These are phyloP conservation scores for Hevea brasiliensis DNA, from an alignment of 345 rosid genomes.

Conservation along the genomic window DNA sequence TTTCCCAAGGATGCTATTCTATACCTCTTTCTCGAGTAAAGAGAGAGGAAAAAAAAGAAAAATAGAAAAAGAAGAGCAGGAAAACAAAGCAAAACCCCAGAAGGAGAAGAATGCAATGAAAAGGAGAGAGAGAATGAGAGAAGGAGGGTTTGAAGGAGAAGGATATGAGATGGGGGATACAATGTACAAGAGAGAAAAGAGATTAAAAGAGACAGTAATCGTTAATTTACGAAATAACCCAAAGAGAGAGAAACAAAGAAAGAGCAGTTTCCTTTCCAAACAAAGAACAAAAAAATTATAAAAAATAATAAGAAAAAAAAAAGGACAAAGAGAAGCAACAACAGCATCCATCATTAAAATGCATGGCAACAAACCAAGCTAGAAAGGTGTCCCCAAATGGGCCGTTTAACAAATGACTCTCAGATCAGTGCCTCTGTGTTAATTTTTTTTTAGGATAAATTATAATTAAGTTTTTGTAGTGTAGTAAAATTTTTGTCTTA, in stretches of 20 bases:
- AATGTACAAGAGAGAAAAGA: background rate
- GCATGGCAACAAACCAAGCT: constrained; percentile 15
- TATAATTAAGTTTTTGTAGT: no score
- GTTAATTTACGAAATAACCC: constrained; percentile 33
- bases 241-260: constrained; percentile 6
- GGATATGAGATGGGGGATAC: constrained; percentile 13
- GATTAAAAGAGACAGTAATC: constrained; percentile 22
- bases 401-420: constrained; percentile 35
- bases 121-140: background rate
- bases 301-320: background rate
- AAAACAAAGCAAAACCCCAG: constrained; percentile 11
- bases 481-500: no score
- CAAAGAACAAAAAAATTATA: constrained; percentile 9
- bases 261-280: constrained; percentile 15
- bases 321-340: background rate
- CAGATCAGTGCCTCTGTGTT: no score
- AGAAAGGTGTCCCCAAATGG: constrained; percentile 21
- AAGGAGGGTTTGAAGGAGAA: background rate
- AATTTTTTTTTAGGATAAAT: no score
- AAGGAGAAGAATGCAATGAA: background rate
- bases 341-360: background rate
- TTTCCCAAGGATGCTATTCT: background rate
- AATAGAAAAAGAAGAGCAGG: constrained; percentile 14
- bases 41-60: no score
- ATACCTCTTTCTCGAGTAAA: constrained; percentile 26